Evolutionary conservation across 306 rosid species (phyloP).

Genomic region (Vigna hirtella): DNA sequence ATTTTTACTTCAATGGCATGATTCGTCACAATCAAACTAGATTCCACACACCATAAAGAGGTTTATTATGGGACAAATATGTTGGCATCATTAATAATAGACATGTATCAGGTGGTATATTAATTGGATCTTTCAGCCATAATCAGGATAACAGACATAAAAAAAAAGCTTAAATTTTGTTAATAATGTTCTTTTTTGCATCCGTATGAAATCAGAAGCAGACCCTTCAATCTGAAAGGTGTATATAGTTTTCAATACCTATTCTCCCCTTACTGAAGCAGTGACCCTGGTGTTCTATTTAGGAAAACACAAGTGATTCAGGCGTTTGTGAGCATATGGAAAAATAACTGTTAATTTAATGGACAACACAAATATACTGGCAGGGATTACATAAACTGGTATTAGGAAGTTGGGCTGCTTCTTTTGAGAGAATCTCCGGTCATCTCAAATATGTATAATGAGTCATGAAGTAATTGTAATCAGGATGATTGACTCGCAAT

Average conservation of each 20-base stretch:
- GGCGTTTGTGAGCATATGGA: conserved; percentile 27
- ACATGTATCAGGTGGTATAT: conserved; percentile 17
- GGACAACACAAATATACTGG: conserved; percentile 44
- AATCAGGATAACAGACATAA: conserved; percentile 28
- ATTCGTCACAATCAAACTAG: not conserved
- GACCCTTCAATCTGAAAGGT: conserved; percentile 35
- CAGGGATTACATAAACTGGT: conserved; percentile 31
- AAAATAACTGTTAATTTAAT: conserved; percentile 41
- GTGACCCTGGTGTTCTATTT: conserved; percentile 36
- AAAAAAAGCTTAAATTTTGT: conserved; percentile 39
- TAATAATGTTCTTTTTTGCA: conserved; percentile 28
- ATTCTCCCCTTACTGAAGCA: conserved; percentile 36
- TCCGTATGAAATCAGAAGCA: conserved; percentile 42
- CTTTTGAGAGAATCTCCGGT: conserved; percentile 39
- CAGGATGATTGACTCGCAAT: conserved; percentile 75
- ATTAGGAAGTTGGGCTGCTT: conserved; percentile 40
- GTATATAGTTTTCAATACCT: conserved; percentile 36
- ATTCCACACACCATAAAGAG: conserved; percentile 3
- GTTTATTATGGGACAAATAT: not conserved
- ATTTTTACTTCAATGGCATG: not conserved
- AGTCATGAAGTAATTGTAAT: conserved; percentile 70
- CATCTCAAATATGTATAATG: conserved; percentile 62
- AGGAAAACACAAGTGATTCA: conserved; percentile 32
- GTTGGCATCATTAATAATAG: conserved; percentile 17
- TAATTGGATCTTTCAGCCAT: conserved; percentile 35